Percentiles rank a stretch among this genome's conserved stretches.
Conservation (phyloP, 306 rosid genomes). For the Rosa lucieae region DNA sequence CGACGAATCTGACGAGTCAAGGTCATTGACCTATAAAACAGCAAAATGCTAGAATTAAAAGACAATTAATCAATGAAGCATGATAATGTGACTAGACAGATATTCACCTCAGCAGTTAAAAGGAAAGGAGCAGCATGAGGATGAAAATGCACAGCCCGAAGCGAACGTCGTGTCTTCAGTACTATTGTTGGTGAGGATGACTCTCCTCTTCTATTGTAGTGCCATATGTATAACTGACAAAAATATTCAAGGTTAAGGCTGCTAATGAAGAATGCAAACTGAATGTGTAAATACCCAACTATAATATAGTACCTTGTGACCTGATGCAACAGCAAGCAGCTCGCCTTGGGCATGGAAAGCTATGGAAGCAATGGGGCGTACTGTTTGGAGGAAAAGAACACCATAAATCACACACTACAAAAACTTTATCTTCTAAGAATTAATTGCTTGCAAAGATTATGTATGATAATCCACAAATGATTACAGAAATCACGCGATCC, state of each 20-base stretch:
- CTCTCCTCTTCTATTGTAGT: slow-evolving; percentile 72
- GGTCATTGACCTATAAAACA: slow-evolving; percentile 82
- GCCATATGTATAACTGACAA: slow-evolving; percentile 88
- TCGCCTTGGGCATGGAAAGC: slow-evolving; percentile 97
- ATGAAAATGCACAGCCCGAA: slow-evolving; percentile 96
- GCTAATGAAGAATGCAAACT: slow-evolving; percentile 15
- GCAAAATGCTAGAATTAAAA: slow-evolving; percentile 16
- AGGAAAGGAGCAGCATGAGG: slow-evolving; percentile 92
- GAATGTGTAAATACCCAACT: slow-evolving; percentile 24
- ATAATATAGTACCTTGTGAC: slow-evolving; percentile 75
- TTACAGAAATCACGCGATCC: slow-evolving; percentile 89
- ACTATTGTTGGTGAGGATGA: slow-evolving; percentile 80
- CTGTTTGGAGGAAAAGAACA: slow-evolving; percentile 42
- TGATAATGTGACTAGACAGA: slow-evolving; percentile 15
- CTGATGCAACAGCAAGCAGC: slow-evolving; percentile 93
- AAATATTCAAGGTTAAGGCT: slow-evolving; percentile 20
- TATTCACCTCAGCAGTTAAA: slow-evolving; percentile 85
- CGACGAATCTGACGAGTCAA: slow-evolving; percentile 84
- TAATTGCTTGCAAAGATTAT: slow-evolving; percentile 1
- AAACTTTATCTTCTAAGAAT: background rate
- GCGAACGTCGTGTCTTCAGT: slow-evolving; percentile 83
- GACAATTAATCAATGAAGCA: slow-evolving; percentile 16
- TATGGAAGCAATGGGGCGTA: slow-evolving; percentile 93
- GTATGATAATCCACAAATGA: slow-evolving; percentile 12
- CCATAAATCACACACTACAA: slow-evolving; percentile 11